Evolutionary conservation across 768 basidiomycete genomes (phyloP), one percentile per base, ranked within the genome.

Genomic region (Pleurotus eryngii): DNA sequence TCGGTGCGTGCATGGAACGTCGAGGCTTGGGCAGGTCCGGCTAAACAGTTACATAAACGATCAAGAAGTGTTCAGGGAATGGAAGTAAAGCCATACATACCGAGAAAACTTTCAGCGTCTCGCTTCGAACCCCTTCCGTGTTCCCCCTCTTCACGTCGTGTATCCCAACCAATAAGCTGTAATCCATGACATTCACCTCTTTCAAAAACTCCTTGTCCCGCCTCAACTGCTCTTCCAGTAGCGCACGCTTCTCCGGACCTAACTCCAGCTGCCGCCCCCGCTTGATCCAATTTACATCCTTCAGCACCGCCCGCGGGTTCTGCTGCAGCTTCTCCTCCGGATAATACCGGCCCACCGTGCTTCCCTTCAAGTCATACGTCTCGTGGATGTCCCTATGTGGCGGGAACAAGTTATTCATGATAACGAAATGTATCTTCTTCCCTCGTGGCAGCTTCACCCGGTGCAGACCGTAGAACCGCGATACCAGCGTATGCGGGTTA

Each of bases 371-470:
- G 70, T 99, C 96, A 67, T 90, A 98, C 27, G 95, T 96, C 76
- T 98, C 97, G 72, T 99, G 97, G 43, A 98, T 81, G 69, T 99
- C 97, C 62, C 93, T 86, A 73, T 98, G 96, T 0, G 97, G 89
- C 0, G 97, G 96, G 74, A 99, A 98, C 26, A 99, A 81, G 70
- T 99, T 99, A 77, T 98, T 99, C 95, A 98, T 98, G 73, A 99
- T 97, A 56, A 98, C 94, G 68, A 99, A 99, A 70, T 99, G 97
- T 54, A 99, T 99, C 75, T 99, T 99, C 46, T 81, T 76, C 0
- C 97, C 97, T 37, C 83, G 80, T 0, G 97, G 97, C 0, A 99
- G 82, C 75, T 99, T 99, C 59, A 99, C 97, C 56, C 97, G 88
- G 67, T 99, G 97, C 9, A 99, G 79, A 7, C 97, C 97, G 68